Conservation (phyloP, 805 yeast species). For the Metschnikowia chrysomelidarum region DNA sequence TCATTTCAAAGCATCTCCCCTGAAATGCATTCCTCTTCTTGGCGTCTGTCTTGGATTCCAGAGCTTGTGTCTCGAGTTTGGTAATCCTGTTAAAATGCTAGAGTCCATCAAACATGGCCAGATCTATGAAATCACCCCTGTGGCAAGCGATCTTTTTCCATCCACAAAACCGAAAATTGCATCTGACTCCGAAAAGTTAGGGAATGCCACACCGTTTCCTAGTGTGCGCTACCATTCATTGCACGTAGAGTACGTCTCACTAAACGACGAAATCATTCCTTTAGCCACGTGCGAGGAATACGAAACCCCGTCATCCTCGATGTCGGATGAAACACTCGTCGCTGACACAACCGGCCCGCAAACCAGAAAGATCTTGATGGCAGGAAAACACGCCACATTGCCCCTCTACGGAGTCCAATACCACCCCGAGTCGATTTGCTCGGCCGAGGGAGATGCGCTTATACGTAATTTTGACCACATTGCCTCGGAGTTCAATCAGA, state of each 20-base stretch:
- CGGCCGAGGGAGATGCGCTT: constrained; percentile 59
- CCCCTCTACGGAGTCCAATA: constrained; percentile 96
- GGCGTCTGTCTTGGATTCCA: constrained; percentile 97
- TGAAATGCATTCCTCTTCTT: constrained; percentile 54
- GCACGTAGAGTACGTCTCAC: constrained; percentile 40
- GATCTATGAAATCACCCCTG: constrained; percentile 50
- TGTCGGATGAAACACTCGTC: too few species aligned
- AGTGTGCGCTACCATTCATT: constrained; percentile 91
- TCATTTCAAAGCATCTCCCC: constrained; percentile 16
- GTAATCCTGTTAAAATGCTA: constrained; percentile 53
- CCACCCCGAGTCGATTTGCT: constrained; percentile 94
- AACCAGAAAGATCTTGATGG: constrained; percentile 62
- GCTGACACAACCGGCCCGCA: constrained; percentile 25
- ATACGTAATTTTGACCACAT: constrained; percentile 60
- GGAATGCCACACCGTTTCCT: constrained; percentile 38
- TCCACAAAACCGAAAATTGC: too few species aligned
- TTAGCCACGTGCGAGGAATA: constrained; percentile 55
- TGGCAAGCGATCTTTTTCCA: constrained; percentile 33
- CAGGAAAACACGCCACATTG: constrained; percentile 53
- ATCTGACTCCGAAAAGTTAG: neutral
- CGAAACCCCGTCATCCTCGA: neutral
- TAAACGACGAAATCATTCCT: constrained; percentile 44
- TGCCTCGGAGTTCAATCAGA: constrained; percentile 37
- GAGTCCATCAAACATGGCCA: constrained; percentile 81
- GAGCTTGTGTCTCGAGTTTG: constrained; percentile 63